Evolutionary conservation across 2,329 filamentous ascomycete species (phyloP).

Genomic region (Colletotrichum zoysiae): DNA sequence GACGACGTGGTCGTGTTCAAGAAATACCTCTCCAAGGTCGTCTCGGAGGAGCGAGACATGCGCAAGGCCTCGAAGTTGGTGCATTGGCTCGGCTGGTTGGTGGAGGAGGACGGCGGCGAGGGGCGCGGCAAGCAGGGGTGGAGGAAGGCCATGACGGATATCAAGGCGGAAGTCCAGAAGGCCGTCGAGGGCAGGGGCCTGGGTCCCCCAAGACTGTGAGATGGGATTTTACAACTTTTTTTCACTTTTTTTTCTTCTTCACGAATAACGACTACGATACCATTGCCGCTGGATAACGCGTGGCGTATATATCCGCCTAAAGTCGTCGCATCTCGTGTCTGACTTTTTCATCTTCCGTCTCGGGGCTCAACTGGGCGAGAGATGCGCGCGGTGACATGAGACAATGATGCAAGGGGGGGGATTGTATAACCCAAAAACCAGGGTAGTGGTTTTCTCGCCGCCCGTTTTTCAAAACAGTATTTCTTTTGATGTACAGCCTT

Average conservation of each 20-base stretch:
- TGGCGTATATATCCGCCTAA: not conserved
- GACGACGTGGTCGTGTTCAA: conserved; percentile 83
- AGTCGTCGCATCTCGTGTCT: not conserved
- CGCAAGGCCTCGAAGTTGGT: conserved; percentile 78
- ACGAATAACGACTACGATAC: conserved; percentile 34
- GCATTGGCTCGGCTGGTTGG: conserved; percentile 73
- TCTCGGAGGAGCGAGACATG: conserved; percentile 82
- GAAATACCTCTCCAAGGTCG: conserved; percentile 78
- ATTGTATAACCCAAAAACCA: not conserved
- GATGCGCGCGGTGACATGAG: not conserved
- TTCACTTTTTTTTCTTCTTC: no score
- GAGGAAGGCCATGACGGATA: conserved; percentile 56
- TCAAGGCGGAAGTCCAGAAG: conserved; percentile 65
- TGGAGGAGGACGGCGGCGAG: conserved; percentile 60
- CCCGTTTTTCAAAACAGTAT: not conserved
- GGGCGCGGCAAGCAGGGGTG: conserved; percentile 59
- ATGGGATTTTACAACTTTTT: conserved; percentile 6
- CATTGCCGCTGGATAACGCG: conserved; percentile 1
- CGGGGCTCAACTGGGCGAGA: not conserved
- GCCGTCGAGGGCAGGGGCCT: conserved; percentile 70
- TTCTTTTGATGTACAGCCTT: not conserved
- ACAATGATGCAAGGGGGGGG: not conserved
- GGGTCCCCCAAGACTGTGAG: conserved; percentile 64
- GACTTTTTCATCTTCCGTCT: not conserved
- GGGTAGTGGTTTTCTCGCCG: not conserved